Evolutionary conservation across 2,329 filamentous ascomycete genomes (phyloP).

Genomic region (Mycosphaerella sp.): DNA sequence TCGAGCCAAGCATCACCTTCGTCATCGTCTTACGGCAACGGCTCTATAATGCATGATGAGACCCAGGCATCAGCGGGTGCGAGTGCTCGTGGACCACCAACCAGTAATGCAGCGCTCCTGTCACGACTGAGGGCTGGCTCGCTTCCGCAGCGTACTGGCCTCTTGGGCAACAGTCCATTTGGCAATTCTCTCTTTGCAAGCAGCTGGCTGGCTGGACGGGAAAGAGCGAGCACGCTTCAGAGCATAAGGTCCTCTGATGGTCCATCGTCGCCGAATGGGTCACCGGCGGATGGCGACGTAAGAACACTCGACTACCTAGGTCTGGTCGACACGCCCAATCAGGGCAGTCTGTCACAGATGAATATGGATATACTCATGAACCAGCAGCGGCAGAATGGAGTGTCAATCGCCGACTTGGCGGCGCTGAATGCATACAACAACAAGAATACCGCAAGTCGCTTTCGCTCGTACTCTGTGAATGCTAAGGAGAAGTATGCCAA

Average conservation of each 20-base stretch:
- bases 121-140: slow-evolving; percentile 86
- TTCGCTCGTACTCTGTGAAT: slow-evolving; percentile 97
- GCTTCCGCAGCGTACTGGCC: slow-evolving; percentile 80
- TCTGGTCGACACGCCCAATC: slow-evolving; percentile 86
- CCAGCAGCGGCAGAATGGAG: slow-evolving; percentile 44
- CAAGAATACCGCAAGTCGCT: slow-evolving; percentile 69
- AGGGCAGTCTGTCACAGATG: slow-evolving; percentile 60
- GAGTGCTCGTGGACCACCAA: slow-evolving; percentile 46
- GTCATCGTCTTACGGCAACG: slow-evolving; percentile 70
- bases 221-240: slow-evolving; percentile 79
- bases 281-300: slow-evolving; percentile 78
- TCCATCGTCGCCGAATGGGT: slow-evolving; percentile 80
- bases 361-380: slow-evolving; percentile 44
- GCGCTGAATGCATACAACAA: slow-evolving; percentile 71
- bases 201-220: slow-evolving; percentile 74
- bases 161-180: slow-evolving; percentile 62
- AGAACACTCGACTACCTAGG: slow-evolving; percentile 94
- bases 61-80: slow-evolving; percentile 12
- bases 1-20: slow-evolving; percentile 80
- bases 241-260: slow-evolving; percentile 85
- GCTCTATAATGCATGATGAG: slow-evolving; percentile 35
- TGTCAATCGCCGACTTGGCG: slow-evolving; percentile 65
- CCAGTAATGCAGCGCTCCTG: slow-evolving; percentile 64
- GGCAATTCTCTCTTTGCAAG: slow-evolving; percentile 83
- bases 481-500: slow-evolving; percentile 96